Conservation (phyloP, 805 yeast species). For the Yarrowia sp. region DNA sequence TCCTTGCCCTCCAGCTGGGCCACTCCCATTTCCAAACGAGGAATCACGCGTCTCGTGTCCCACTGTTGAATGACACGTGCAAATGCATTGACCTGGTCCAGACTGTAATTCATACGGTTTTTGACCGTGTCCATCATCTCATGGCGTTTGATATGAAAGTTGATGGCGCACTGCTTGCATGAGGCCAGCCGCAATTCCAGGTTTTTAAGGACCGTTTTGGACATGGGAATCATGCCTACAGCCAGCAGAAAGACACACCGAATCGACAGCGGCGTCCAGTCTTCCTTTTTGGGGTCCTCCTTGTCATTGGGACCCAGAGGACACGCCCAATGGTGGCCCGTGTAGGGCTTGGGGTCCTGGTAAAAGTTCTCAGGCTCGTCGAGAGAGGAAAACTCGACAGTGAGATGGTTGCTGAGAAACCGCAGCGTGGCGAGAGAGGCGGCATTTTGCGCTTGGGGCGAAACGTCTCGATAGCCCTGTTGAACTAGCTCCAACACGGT, state of each 20-base stretch:
- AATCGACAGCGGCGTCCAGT: constrained; percentile 17
- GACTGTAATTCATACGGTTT: constrained; percentile 12
- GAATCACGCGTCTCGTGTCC: not conserved
- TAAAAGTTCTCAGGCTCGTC: constrained; percentile 7
- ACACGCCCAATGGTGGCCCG: constrained; percentile 19
- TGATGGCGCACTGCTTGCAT: constrained; percentile 13
- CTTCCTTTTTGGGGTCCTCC: not conserved
- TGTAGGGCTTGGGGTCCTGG: constrained; percentile 9
- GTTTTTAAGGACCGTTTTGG: constrained; percentile 16
- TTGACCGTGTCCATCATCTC: constrained; percentile 15
- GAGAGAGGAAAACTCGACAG: not conserved
- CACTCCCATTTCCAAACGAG: constrained; percentile 9
- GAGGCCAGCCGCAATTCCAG: constrained; percentile 15
- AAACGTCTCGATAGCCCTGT: constrained; percentile 9
- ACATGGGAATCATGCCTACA: constrained; percentile 16
- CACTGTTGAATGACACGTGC: not conserved
- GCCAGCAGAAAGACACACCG: constrained; percentile 21
- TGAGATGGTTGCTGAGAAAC: not conserved
- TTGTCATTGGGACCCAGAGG: not conserved
- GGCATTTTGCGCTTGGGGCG: constrained; percentile 4
- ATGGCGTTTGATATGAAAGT: constrained; percentile 12
- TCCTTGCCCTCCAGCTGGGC: not conserved
- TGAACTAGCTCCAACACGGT: constrained; percentile 18
- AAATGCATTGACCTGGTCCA: constrained; percentile 18
- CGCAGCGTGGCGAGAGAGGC: constrained; percentile 14